Percentiles rank a stretch among this genome's conserved stretches.
Evolutionary conservation across 2,329 filamentous ascomycete species (phyloP).

Genomic region (Bisporella sp.): DNA sequence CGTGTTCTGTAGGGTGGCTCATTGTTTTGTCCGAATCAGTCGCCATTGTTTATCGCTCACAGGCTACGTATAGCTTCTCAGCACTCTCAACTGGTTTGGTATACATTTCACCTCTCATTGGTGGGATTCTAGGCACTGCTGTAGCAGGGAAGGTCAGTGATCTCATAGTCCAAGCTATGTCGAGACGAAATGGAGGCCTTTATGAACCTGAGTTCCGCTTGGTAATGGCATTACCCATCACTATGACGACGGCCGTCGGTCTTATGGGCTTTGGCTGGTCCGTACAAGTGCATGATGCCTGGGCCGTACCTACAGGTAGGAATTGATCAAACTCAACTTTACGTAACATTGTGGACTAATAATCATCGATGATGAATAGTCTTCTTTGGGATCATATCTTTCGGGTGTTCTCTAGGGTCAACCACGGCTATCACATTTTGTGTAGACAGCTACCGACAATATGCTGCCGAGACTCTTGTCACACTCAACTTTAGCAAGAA

Average conservation of each 20-base stretch:
- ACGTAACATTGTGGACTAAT: too few species aligned
- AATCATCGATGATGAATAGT: constrained; percentile 29
- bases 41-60: constrained; percentile 67
- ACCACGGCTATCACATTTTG: constrained; percentile 92
- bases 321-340: background rate
- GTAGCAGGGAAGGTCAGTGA: constrained; percentile 87
- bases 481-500: constrained; percentile 96
- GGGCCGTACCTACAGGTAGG: constrained; percentile 73
- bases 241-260: constrained; percentile 71
- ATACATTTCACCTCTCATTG: constrained; percentile 85
- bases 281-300: constrained; percentile 63
- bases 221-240: constrained; percentile 77
- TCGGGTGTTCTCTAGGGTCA: constrained; percentile 83
- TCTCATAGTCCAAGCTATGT: constrained; percentile 74
- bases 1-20: constrained; percentile 87
- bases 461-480: constrained; percentile 88
- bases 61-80: constrained; percentile 69
- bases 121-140: constrained; percentile 82
- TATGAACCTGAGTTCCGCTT: constrained; percentile 94
- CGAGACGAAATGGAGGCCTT: constrained; percentile 79
- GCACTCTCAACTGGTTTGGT: constrained; percentile 76
- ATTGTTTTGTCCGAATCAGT: constrained; percentile 91
- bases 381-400: constrained; percentile 88
- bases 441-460: constrained; percentile 87
- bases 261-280: constrained; percentile 98